Evolutionary conservation across 768 basidiomycete species (phyloP), one percentile per base, ranked within the genome.

Genomic region (Sporobolomyces roseus): DNA sequence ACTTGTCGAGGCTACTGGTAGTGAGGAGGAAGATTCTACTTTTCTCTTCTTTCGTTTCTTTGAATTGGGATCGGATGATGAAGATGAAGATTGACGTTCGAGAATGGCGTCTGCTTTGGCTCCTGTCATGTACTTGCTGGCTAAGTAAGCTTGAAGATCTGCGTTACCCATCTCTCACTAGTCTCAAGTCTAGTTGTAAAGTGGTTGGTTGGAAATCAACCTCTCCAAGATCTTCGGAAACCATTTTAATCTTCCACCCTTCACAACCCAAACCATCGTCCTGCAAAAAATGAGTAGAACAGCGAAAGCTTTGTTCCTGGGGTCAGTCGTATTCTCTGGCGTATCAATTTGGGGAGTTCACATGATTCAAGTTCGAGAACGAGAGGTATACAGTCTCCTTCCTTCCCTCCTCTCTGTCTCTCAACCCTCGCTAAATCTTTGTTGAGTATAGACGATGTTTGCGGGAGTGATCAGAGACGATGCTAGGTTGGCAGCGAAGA

Each of bases 101-200:
- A 97, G 83, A 70, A 98, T 98, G 9, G 91, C 93, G 74, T 97
- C 94, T 3, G 93, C 92, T 76, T 97, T 98, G 0, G 91, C 86
- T 1, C 94, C 94, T 8, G 92, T 87, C 93, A 97, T 94, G 81
- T 98, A 98, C 70, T 90, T 91, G 72, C 87, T 84, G 0, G 91
- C 91, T 23, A 93, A 84, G 78, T 93, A 93, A 29, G 89, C 82
- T 78, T 91, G 87, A 81, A 93, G 63, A 55, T 73, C 72, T 30
- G 27, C 29, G 25, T 48, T 60, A 30, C 58, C 58, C 56, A 58
- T 58, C 9, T 27, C 21, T 21, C 4, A 12, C 3, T 19, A 6
- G 21, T 36, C 4, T 4, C 35, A 6, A 19, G 25, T 16, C 25
- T 33, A 8, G 32, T 10, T 33, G 38, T 30, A 12, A 36, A n/a